These are phyloP conservation scores for Rugonectria rugulosa DNA, from an alignment of 2,329 filamentous ascomycete species.

Conservation along the genomic window DNA sequence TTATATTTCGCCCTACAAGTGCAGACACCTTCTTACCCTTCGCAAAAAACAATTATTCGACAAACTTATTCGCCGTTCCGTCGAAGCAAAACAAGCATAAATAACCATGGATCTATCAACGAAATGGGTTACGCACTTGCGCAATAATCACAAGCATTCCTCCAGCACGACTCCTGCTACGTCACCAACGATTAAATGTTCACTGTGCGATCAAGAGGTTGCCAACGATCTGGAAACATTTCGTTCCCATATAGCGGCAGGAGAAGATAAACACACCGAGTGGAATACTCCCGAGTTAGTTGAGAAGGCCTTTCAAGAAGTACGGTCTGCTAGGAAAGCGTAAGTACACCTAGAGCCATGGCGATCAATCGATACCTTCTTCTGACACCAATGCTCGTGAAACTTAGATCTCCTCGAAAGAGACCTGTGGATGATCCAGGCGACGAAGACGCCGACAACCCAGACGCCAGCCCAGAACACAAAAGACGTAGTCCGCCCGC, in stretches of 20 bases:
- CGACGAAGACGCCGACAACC: not conserved
- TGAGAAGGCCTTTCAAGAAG: not conserved
- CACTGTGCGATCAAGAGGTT: not conserved
- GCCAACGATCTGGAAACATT: not conserved
- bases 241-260: not conserved
- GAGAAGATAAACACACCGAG: not conserved
- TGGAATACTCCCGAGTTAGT: conserved; percentile 2
- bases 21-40: too few relatives aligned
- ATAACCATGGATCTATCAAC: not conserved
- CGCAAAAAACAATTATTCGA: too few relatives aligned
- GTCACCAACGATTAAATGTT: not conserved
- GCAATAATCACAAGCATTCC: not conserved
- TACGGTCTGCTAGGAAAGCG: not conserved
- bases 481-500: conserved; percentile 9
- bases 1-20: too few relatives aligned
- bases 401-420: not conserved
- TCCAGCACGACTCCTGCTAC: not conserved
- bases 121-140: not conserved
- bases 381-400: not conserved
- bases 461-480: not conserved
- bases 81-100: not conserved
- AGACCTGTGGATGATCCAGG: not conserved
- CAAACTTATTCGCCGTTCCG: too few relatives aligned
- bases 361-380: not conserved
- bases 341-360: not conserved